phyloP scores from a whole-genome alignment of 2,329 filamentous ascomycete species.

The Exophiala aquamarina region DNA sequence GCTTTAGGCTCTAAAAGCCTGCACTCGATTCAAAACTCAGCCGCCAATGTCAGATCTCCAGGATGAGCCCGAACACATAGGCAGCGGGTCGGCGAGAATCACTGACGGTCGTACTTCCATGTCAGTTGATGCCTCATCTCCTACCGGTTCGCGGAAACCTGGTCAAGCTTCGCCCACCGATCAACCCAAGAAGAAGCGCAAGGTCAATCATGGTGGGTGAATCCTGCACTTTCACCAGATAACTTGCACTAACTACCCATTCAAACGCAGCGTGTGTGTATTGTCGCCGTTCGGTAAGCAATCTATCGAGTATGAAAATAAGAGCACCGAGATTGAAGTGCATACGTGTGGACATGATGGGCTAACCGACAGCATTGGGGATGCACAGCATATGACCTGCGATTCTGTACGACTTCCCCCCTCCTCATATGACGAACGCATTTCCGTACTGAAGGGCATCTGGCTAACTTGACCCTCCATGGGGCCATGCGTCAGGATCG shows the following conservation, averaged over 20 bases:
- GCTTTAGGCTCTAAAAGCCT: slow-evolving; percentile 1
- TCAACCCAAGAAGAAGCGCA: slow-evolving; percentile 80
- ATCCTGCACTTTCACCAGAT: slow-evolving; percentile 18
- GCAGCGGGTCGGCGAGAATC: slow-evolving; percentile 20
- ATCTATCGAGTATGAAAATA: slow-evolving; percentile 11
- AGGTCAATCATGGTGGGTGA: slow-evolving; percentile 78
- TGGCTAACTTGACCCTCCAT: slow-evolving; percentile 37
- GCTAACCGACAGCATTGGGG: slow-evolving; percentile 47
- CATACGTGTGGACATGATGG: slow-evolving; percentile 34
- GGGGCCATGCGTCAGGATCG: slow-evolving; percentile 66
- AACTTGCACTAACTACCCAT: slow-evolving; percentile 33
- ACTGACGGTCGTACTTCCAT: slow-evolving; percentile 22
- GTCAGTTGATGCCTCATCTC: slow-evolving; percentile 23
- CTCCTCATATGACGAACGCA: slow-evolving; percentile 12
- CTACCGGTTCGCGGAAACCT: slow-evolving; percentile 18
- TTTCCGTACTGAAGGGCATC: slow-evolving; percentile 25
- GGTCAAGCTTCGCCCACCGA: slow-evolving; percentile 37
- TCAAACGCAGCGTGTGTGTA: slow-evolving; percentile 75
- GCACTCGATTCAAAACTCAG: slow-evolving; percentile 16
- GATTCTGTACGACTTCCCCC: slow-evolving; percentile 64
- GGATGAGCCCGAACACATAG: slow-evolving; percentile 24
- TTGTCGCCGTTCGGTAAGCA: slow-evolving; percentile 82
- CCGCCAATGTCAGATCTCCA: slow-evolving; percentile 28
- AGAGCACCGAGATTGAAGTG: slow-evolving; percentile 21
- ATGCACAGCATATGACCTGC: slow-evolving; percentile 82